These are phyloP conservation scores for Shiraia bambusicola DNA, from an alignment of 2,329 filamentous ascomycete species.

Conservation along the genomic window DNA sequence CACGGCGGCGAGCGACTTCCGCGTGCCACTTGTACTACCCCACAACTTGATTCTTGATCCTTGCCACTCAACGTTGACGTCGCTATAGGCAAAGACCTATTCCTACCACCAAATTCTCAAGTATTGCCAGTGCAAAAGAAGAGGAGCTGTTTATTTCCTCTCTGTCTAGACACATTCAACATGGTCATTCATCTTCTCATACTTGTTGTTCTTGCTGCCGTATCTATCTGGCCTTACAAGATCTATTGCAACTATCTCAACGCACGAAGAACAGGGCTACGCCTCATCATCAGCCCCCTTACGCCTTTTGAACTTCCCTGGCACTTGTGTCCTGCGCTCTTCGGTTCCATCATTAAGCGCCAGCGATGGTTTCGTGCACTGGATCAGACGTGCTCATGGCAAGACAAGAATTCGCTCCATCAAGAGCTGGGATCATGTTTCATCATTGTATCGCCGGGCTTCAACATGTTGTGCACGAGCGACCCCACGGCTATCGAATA, in stretches of 20 bases:
- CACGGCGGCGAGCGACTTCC: too few species aligned
- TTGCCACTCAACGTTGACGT: too few species aligned
- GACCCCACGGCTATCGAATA: constrained; percentile 15
- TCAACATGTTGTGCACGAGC: constrained; percentile 17
- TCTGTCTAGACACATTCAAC: too few species aligned
- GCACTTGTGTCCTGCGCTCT: constrained; percentile 7
- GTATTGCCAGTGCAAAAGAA: too few species aligned
- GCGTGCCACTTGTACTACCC: too few species aligned
- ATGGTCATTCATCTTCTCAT: constrained; percentile 7
- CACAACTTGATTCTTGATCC: too few species aligned
- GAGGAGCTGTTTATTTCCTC: too few species aligned
- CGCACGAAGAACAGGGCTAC: constrained; percentile 16
- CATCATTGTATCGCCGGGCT: constrained; percentile 15
- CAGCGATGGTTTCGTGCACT: constrained; percentile 17
- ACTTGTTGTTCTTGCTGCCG: constrained; percentile 1
- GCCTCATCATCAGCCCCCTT: constrained; percentile 16
- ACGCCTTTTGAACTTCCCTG: constrained; percentile 16
- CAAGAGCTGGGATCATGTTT: constrained; percentile 17
- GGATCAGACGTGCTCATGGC: constrained; percentile 16
- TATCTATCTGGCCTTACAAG: neutral
- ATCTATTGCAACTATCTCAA: constrained; percentile 19
- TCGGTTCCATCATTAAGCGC: constrained; percentile 1
- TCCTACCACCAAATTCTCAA: too few species aligned
- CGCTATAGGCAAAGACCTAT: too few species aligned
- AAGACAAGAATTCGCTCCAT: constrained; percentile 13